Base-by-base conservation (phyloP, 768 basidiomycete species). In the Heimioporus sp. region DNA sequence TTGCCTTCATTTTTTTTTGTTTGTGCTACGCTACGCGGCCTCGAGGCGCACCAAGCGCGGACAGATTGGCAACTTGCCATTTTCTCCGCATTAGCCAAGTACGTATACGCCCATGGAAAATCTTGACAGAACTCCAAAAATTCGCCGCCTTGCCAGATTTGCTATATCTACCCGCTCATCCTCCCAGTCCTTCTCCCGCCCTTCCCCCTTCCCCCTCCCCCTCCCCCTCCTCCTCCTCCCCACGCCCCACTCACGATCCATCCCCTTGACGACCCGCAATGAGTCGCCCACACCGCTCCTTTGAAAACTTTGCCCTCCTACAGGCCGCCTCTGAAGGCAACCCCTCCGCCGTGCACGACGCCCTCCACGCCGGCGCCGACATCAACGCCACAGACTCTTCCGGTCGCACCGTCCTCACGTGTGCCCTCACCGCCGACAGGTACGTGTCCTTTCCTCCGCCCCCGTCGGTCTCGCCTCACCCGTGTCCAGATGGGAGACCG, bases 341-440 rank as follows among this genome's bases (percentile, higher is more conserved):
- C 60, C 73, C 80, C 40, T 67, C 75, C 30, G 81, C 76, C 40
- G 76, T 87, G 16, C 73, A 68, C 19, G 74, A 70, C 46, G 79
- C 82, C 39, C 72, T 90, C 49, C 70, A 72, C 9, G 67, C 74
- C 36, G 86, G 84, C 38, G 86, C 85, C 9, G 84, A 88, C 65
- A 76, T 89, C 47, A 89, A 90, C 62, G 77, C 80, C 38, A 71
- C 80, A 43, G 86, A 88, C 67, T 66, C 70, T 19, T 69, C 73
- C 1, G 86, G 87, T 12, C 77, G 83, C 51, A 85, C 82, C 7
- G 74, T 82, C 16, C 67, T 90, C 39, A 83, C 86, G 58, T 85
- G 82, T 59, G 83, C 83, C 10, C 77, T 90, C 55, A 84, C 86
- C 12, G 88, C 87, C 21, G 82, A 87, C 64, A 75, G 84, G 87